These are phyloP conservation scores for Fusarium albidum DNA, from an alignment of 2,329 filamentous ascomycete genomes.

Conservation along the genomic window DNA sequence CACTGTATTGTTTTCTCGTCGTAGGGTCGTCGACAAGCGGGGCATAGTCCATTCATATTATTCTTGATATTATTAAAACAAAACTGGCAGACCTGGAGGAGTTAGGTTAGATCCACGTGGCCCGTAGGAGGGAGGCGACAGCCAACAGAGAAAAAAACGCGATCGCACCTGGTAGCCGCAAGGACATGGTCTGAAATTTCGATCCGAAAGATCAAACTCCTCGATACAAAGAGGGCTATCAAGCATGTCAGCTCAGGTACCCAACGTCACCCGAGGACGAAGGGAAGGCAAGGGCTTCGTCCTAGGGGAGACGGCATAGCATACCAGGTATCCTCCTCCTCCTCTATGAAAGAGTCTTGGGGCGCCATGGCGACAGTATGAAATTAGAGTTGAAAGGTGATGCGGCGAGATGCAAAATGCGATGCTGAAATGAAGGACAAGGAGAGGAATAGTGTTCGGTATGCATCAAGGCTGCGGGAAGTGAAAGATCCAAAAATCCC, in stretches of 20 bases:
- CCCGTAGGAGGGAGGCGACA: slow-evolving; percentile 16
- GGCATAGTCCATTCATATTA: slow-evolving; percentile 96
- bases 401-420: slow-evolving; percentile 29
- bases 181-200: slow-evolving; percentile 95
- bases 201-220: slow-evolving; percentile 97
- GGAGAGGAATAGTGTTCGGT: slow-evolving; percentile 37
- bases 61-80: slow-evolving; percentile 99
- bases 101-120: slow-evolving; percentile 36
- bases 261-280: slow-evolving; percentile 33
- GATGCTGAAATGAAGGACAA: slow-evolving; percentile 37
- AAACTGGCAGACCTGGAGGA: slow-evolving; percentile 90
- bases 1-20: slow-evolving; percentile 98
- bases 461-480: slow-evolving; percentile 42
- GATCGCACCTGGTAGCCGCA: slow-evolving; percentile 92
- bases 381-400: slow-evolving; percentile 32
- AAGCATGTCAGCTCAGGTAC: slow-evolving; percentile 33
- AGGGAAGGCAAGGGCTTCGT: slow-evolving; percentile 22
- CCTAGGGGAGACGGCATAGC: slow-evolving; percentile 35
- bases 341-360: slow-evolving; percentile 75
- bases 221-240: slow-evolving; percentile 96
- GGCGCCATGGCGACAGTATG: slow-evolving; percentile 63
- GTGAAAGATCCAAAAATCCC: slow-evolving; percentile 40
- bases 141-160: background rate
- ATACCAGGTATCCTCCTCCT: slow-evolving; percentile 76
- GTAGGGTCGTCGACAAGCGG: slow-evolving; percentile 95